Evolutionary conservation across 2,329 filamentous ascomycete species (phyloP), one percentile per base, ranked within the genome.

Genomic region (Fusarium nisikadoi): DNA sequence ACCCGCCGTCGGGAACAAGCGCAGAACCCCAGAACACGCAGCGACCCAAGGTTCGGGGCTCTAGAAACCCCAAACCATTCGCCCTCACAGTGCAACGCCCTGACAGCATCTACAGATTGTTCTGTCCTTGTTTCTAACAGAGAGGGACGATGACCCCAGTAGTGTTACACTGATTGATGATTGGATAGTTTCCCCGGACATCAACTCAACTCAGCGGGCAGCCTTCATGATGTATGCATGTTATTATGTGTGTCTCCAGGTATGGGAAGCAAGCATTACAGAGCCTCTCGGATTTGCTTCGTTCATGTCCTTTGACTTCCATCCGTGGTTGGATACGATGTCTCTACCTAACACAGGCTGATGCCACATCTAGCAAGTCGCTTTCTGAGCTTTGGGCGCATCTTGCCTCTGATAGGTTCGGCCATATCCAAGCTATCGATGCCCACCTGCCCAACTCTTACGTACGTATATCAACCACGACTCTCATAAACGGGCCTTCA

Each of bases 1-100:
- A 77, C 81, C 80, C 78, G 76, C 76, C 75, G 72, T 75, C 79
- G 79, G 79, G 76, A 79, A 78, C 76, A 79, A 78, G 79, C 78
- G 79, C 78, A 78, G 75, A 76, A 79, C 80, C 79, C 79, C 76
- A 75, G 76, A 75, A 75, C 52, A 67, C 64, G 60, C 65, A 76
- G 72, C 65, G 67, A 53, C 63, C 71, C 69, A 72, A 72, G 70
- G 56, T 72, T 59, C 62, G 69, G 64, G 70, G 61, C 68, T 65
- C 60, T 50, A 69, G 59, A 69, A 67, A 62, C 53, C 64, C 62
- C 59, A 72, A 60, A 62, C 53, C 58, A 60, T 67, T 63, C 57
- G 70, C 53, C 70, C 49, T 47, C 29, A n/a, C 49, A 52, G 57
- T 67, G 54, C 70, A 63, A 73, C 70, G 54, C 66, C 65, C 70